phyloP scores from a whole-genome alignment of 768 basidiomycete genomes.

The Mycena vulgaris region DNA sequence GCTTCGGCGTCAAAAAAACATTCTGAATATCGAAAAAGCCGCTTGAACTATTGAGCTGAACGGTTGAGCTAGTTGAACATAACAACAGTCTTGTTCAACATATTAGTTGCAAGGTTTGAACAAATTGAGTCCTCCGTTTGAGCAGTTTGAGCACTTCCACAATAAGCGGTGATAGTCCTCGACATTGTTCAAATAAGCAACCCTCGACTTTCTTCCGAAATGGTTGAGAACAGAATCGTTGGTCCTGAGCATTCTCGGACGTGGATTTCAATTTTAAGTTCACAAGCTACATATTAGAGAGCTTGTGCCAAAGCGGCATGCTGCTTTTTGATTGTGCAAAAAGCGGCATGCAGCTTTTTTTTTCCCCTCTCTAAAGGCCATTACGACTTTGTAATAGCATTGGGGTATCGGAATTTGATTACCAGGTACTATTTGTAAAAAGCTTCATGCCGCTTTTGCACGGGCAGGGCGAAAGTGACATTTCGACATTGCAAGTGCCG shows the following conservation, averaged over 20 bases:
- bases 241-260: background rate
- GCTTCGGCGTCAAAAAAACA: too few relatives aligned
- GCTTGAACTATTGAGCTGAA: conserved; percentile 1
- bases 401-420: too few relatives aligned
- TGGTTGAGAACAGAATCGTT: conserved; percentile 1
- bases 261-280: conserved; percentile 5
- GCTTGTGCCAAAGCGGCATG: too few relatives aligned
- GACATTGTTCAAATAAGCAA: too few relatives aligned
- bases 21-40: conserved; percentile 2
- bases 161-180: background rate
- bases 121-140: background rate
- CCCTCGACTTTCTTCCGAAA: background rate
- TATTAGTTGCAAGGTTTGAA: background rate
- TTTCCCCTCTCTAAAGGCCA: too few relatives aligned
- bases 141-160: conserved; percentile 1
- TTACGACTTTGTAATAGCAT: too few relatives aligned
- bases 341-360: too few relatives aligned
- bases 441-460: too few relatives aligned
- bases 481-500: too few relatives aligned
- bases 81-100: background rate
- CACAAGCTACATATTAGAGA: conserved; percentile 7
- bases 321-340: too few relatives aligned
- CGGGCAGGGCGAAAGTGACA: too few relatives aligned
- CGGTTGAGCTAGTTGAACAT: background rate
- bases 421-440: too few relatives aligned